Conservation (phyloP, 2,329 filamentous ascomycete species). For the Fusarium hainanense region DNA sequence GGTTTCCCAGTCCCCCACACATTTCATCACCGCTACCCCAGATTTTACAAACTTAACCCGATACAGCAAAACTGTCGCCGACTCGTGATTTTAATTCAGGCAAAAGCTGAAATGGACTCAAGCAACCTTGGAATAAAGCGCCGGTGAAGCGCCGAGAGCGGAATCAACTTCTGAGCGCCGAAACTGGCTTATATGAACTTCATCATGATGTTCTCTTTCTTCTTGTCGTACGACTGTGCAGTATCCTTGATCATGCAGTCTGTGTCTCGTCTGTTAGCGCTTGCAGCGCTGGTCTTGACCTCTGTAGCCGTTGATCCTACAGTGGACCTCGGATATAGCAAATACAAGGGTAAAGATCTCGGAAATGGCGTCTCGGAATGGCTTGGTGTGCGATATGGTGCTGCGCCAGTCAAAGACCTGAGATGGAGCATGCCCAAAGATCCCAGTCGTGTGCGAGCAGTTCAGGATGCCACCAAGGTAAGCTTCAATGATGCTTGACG, state of each 20-base stretch:
- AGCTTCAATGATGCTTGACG: not conserved
- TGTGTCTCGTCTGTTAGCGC: not conserved
- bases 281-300: constrained; percentile 13
- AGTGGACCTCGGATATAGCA: constrained; percentile 74
- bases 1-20: constrained; percentile 5
- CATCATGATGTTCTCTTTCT: not conserved
- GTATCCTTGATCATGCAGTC: constrained; percentile 6
- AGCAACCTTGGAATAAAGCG: not conserved
- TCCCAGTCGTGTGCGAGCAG: constrained; percentile 58
- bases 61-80: not conserved
- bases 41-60: constrained; percentile 1
- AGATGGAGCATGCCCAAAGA: constrained; percentile 76
- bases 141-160: constrained; percentile 1
- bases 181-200: not conserved
- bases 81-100: not conserved
- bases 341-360: constrained; percentile 68
- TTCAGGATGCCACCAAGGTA: constrained; percentile 67
- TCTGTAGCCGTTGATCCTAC: constrained; percentile 17
- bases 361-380: constrained; percentile 73
- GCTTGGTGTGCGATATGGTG: constrained; percentile 80
- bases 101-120: not conserved
- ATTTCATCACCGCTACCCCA: constrained; percentile 8
- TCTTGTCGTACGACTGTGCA: not conserved
- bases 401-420: constrained; percentile 71
- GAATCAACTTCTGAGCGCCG: not conserved